Conservation (phyloP, 345 rosid genomes). For the Corchorus capsularis region DNA sequence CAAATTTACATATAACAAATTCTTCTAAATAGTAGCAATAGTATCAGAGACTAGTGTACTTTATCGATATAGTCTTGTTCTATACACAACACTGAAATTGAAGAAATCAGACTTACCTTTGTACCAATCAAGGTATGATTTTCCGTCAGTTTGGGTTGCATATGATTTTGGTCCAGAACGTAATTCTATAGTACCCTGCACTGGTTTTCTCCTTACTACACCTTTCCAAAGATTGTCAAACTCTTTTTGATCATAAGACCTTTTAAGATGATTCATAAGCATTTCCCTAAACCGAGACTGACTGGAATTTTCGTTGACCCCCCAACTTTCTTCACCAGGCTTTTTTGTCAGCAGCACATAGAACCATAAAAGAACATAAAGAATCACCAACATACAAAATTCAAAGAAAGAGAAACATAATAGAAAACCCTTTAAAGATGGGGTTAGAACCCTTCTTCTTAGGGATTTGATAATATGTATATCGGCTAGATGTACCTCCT, state of each 20-base stretch:
- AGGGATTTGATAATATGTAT: no score
- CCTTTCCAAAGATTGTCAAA: slow-evolving; percentile 27
- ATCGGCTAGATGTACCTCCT: not conserved
- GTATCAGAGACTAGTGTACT: not conserved
- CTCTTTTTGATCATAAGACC: slow-evolving; percentile 52
- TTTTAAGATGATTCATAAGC: slow-evolving; percentile 46
- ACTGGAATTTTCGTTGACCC: slow-evolving; percentile 1
- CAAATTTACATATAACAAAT: not conserved
- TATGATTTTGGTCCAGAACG: slow-evolving; percentile 39
- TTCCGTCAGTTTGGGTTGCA: slow-evolving; percentile 16
- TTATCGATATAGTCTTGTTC: no score
- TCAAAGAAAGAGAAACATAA: slow-evolving; percentile 4
- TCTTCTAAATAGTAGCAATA: not conserved
- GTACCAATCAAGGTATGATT: slow-evolving; percentile 56
- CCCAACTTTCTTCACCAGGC: slow-evolving; percentile 30
- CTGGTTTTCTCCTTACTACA: slow-evolving; percentile 29
- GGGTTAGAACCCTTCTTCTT: no score
- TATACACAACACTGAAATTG: not conserved
- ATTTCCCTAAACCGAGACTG: slow-evolving; percentile 47
- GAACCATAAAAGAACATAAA: slow-evolving; percentile 27
- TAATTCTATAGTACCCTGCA: slow-evolving; percentile 22
- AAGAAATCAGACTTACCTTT: slow-evolving; percentile 37
- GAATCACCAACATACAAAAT: slow-evolving; percentile 18
- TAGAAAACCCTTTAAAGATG: no score
- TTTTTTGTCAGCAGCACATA: slow-evolving; percentile 25